Evolutionary conservation across 768 basidiomycete genomes (phyloP).

Genomic region (Chiua virens): DNA sequence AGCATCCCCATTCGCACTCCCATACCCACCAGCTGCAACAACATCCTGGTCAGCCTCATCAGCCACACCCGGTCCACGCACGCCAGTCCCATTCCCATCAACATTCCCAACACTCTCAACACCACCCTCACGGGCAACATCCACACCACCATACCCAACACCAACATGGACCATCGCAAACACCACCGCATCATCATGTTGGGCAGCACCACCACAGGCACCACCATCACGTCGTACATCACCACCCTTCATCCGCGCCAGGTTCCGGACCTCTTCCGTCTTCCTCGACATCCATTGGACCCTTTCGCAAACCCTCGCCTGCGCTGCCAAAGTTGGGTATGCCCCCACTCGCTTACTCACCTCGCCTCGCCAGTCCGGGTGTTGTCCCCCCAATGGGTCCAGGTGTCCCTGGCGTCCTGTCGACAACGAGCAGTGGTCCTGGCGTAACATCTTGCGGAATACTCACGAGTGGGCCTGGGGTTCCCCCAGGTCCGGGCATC

Average conservation of each 20-base stretch:
- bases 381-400: conserved; percentile 29
- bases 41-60: conserved; percentile 19
- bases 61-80: conserved; percentile 28
- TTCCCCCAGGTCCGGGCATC: conserved; percentile 29
- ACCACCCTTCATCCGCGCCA: conserved; percentile 45
- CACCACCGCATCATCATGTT: conserved; percentile 43
- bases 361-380: conserved; percentile 31
- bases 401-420: conserved; percentile 26
- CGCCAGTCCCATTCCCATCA: conserved; percentile 32
- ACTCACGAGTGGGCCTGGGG: conserved; percentile 30
- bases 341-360: conserved; percentile 25
- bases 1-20: conserved; percentile 32
- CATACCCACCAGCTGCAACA: conserved; percentile 37
- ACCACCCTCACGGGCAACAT: conserved; percentile 29
- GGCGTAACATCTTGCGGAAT: conserved; percentile 25
- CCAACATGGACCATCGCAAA: conserved; percentile 32
- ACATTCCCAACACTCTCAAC: conserved; percentile 28
- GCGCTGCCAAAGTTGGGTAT: conserved; percentile 30
- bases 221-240: conserved; percentile 45
- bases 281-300: conserved; percentile 15
- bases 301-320: conserved; percentile 29
- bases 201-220: conserved; percentile 47
- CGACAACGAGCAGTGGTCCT: conserved; percentile 13
- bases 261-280: conserved; percentile 22
- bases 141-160: conserved; percentile 33